phyloP scores from a whole-genome alignment of 768 basidiomycete genomes.

The Mycena maculata region DNA sequence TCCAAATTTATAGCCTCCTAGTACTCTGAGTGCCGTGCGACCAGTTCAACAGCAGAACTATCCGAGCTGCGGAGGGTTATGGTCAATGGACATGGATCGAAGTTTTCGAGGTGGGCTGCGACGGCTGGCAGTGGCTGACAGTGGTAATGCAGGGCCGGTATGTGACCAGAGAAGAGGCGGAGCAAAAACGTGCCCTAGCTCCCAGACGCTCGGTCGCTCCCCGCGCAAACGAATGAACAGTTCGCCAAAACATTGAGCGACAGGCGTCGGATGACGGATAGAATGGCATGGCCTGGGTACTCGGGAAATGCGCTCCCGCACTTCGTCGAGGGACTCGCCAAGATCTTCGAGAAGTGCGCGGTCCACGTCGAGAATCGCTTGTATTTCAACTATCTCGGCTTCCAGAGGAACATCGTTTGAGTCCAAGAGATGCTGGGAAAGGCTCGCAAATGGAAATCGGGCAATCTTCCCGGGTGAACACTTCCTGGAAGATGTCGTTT shows the following conservation, averaged over 20 bases:
- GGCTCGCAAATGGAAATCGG: background rate
- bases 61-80: background rate
- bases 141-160: background rate
- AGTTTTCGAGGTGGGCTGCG: slow-evolving; percentile 1
- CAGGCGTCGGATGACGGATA: background rate
- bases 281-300: background rate
- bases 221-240: background rate
- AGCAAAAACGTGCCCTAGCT: background rate
- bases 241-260: slow-evolving; percentile 1
- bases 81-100: background rate
- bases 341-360: background rate
- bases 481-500: no score
- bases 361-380: background rate
- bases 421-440: background rate
- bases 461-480: no score
- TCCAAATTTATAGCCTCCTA: background rate
- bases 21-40: background rate
- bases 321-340: background rate
- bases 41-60: background rate
- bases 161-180: background rate
- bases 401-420: background rate
- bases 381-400: background rate
- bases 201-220: background rate
- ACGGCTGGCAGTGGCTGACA: background rate
- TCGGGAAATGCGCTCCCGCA: background rate